These are phyloP conservation scores for Geosmithia flava DNA, from an alignment of 2,329 filamentous ascomycete species.

Conservation along the genomic window DNA sequence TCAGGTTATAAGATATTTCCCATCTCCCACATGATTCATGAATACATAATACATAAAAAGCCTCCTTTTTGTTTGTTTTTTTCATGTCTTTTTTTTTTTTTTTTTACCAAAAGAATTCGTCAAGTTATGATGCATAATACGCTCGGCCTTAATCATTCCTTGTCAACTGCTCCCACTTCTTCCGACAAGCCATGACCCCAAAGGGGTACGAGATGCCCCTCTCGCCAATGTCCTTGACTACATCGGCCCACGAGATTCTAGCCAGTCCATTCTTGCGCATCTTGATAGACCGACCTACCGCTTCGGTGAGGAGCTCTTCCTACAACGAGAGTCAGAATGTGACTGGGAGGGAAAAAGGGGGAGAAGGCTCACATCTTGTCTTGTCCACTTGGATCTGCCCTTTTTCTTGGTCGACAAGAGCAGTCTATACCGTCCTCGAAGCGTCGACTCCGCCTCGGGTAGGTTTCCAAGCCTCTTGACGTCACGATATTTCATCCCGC, in stretches of 20 bases:
- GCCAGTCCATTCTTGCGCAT: slow-evolving; percentile 10
- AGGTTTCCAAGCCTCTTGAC: slow-evolving; percentile 45
- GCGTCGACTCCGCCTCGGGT: slow-evolving; percentile 56
- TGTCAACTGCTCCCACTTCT: slow-evolving; percentile 39
- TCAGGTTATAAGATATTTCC: not conserved
- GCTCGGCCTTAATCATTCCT: not conserved
- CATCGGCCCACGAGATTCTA: slow-evolving; percentile 43
- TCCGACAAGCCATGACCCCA: slow-evolving; percentile 44
- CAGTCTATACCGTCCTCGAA: slow-evolving; percentile 54
- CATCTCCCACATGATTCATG: too few species aligned
- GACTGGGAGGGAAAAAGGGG: slow-evolving; percentile 17
- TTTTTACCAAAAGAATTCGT: not conserved
- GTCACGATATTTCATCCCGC: slow-evolving; percentile 51
- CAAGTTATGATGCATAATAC: not conserved
- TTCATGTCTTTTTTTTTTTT: not conserved
- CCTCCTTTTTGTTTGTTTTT: not conserved
- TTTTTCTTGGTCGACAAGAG: slow-evolving; percentile 46
- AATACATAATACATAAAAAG: not conserved
- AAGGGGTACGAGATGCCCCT: slow-evolving; percentile 46
- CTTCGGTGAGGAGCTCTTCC: slow-evolving; percentile 31
- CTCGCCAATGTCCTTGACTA: slow-evolving; percentile 37
- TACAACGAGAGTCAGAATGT: slow-evolving; percentile 9
- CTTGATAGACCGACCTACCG: slow-evolving; percentile 15
- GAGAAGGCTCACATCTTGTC: slow-evolving; percentile 19
- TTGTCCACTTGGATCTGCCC: slow-evolving; percentile 52